Conservation (phyloP, 306 rosid species). For the Cucumis melo region DNA sequence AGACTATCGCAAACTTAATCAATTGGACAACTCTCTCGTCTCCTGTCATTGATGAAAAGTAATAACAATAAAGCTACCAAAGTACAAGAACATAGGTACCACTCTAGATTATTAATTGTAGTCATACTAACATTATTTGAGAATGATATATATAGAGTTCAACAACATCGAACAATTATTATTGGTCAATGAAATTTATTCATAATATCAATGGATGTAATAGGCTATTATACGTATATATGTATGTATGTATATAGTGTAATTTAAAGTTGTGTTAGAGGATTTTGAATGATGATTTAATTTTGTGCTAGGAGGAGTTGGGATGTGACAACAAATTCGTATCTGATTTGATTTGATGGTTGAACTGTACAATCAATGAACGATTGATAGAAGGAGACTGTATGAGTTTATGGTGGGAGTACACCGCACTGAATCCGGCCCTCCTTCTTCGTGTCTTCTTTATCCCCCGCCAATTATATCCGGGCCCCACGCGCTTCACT, state of each 20-base stretch:
- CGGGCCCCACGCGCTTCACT: slow-evolving; percentile 8
- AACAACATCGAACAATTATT: background rate
- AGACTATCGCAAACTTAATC: too few relatives aligned
- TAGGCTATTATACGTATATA: too few relatives aligned
- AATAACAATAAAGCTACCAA: too few relatives aligned
- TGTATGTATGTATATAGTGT: too few relatives aligned
- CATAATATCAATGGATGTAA: too few relatives aligned
- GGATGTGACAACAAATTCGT: background rate
- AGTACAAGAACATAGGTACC: too few relatives aligned
- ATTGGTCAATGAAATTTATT: too few relatives aligned
- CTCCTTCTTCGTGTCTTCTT: background rate
- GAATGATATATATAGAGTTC: background rate
- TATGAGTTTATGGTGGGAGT: background rate
- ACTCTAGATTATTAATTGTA: background rate
- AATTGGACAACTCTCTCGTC: too few relatives aligned
- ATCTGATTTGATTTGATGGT: background rate
- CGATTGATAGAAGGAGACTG: background rate
- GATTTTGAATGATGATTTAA: too few relatives aligned
- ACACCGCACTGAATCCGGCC: slow-evolving; percentile 3
- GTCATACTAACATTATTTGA: background rate
- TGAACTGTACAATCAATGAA: background rate
- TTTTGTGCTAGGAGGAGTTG: too few relatives aligned
- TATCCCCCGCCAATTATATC: slow-evolving; percentile 2
- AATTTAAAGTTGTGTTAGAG: too few relatives aligned
- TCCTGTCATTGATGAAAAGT: too few relatives aligned